Evolutionary conservation across 2,329 filamentous ascomycete species (phyloP), one percentile per base, ranked within the genome.

Genomic region (Ophiostoma angusticollis): DNA sequence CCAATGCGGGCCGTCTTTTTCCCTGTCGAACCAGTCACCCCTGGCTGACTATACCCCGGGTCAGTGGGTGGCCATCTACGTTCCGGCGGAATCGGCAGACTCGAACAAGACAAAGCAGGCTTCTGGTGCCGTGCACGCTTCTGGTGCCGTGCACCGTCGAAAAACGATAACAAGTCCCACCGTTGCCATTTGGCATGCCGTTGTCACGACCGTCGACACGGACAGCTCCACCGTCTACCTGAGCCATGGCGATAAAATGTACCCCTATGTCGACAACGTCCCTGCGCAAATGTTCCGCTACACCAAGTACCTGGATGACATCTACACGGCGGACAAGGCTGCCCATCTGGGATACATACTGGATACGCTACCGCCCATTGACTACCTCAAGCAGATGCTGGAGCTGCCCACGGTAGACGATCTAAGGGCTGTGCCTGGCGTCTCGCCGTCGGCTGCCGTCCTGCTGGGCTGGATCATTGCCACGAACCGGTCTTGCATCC

Each of bases 381-480:
- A 60, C 11, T 61, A 72, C 0, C 76, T 86, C 66, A 62, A 60
- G 47, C 33, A 53, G 0, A 69, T 66, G 47, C 52, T 79, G 7
- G 46, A 58, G n/a, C 49, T 33, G 21, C 57, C 57, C 3, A 59
- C 59, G 3, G 57, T 61, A 4, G 54, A 50, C 3, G 49, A 48
- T 2, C 54, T 81, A 18, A 53, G 58, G 4, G 61, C 56, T 29
- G 61, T 46, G 63, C 72, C 17, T 60, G 67, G 14, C 66, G 35
- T 94, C 9, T 72, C 78, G 1, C 70, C 74, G 2, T 70, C 81
- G 6, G 72, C 78, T 1, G 58, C 84, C 3, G 72, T 75, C 16
- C 58, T 93, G 0, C 61, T 95, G 16, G 72, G 83, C 37, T 95
- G 87, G 87, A 83, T 94, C 44, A 74, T 95, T 42, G 83, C 86